Evolutionary conservation across 1,284 basidiomycete genomes (phyloP).

Genomic region (Microstroma glucosiphilum): DNA sequence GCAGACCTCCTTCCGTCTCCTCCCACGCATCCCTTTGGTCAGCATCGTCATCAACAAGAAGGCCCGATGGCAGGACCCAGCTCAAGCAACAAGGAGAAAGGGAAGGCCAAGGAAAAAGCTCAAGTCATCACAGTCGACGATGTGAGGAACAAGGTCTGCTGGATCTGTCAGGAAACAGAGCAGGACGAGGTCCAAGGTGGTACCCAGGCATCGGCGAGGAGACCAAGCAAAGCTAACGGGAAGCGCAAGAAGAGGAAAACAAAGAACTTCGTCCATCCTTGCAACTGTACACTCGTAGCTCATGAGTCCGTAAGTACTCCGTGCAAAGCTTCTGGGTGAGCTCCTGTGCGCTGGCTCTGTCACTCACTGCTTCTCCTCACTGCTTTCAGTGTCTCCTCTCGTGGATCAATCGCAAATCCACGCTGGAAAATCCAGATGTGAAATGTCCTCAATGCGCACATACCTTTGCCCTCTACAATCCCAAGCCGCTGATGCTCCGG

Average conservation of each 20-base stretch:
- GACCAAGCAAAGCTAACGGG: background rate
- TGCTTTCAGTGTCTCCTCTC: background rate
- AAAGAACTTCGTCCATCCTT: background rate
- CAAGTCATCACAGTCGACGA: conserved; percentile 28
- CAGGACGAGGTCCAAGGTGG: conserved; percentile 17
- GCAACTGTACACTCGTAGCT: background rate
- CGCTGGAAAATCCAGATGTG: background rate
- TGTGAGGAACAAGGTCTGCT: conserved; percentile 29
- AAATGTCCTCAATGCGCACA: background rate
- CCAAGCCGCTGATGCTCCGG: background rate
- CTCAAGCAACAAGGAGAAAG: too few relatives aligned
- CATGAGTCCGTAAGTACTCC: background rate
- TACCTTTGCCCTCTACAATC: background rate
- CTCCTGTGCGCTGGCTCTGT: background rate
- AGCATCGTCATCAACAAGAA: too few relatives aligned
- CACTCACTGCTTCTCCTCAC: background rate
- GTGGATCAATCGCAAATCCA: conserved; percentile 1
- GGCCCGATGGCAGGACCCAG: too few relatives aligned
- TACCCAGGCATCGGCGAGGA: background rate
- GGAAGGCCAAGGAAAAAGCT: too few relatives aligned
- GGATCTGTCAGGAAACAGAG: conserved; percentile 43
- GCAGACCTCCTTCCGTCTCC: too few relatives aligned
- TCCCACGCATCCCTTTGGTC: too few relatives aligned
- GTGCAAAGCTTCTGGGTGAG: background rate
- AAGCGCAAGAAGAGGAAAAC: background rate